phyloP scores from a whole-genome alignment of 148 eudicot genomes.

The Amaranthus palmeri region DNA sequence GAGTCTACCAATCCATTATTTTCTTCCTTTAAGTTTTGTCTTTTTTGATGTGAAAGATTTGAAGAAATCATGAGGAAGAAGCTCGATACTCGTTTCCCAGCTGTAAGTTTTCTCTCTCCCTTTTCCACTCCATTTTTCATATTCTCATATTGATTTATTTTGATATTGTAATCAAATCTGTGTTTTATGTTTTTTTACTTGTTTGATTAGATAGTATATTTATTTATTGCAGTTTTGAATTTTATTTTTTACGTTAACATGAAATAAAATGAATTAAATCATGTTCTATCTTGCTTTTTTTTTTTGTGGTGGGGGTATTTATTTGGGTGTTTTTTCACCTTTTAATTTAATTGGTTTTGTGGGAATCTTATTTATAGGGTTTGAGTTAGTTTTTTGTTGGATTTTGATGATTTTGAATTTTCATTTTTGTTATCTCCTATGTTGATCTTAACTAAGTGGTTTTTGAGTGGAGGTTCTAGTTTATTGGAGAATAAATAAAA shows the following conservation, averaged over 20 bases:
- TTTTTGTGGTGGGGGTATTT: not conserved
- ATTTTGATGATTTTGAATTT: conserved; percentile 1
- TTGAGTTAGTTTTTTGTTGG: not conserved
- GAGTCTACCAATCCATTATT: not conserved
- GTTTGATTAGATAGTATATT: conserved; percentile 5
- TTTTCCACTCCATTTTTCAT: not conserved
- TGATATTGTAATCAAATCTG: conserved; percentile 24
- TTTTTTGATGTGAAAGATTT: conserved; percentile 5
- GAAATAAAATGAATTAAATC: conserved; percentile 5
- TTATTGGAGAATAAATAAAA: not conserved
- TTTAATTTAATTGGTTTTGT: not conserved
- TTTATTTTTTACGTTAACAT: not conserved
- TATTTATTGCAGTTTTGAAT: not conserved
- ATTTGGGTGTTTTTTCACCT: not conserved
- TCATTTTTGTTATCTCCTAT: not conserved
- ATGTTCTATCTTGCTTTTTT: conserved; percentile 3
- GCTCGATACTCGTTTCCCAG: conserved; percentile 65
- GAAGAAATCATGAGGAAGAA: conserved; percentile 47
- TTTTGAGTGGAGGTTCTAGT: not conserved
- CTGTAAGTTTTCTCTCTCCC: conserved; percentile 35
- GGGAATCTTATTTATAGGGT: not conserved
- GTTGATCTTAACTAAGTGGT: not conserved
- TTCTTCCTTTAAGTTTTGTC: conserved; percentile 11
- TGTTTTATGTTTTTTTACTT: not conserved
- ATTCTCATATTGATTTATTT: conserved; percentile 9